A percentile compares a stretch with the other conserved stretches of the same genome.
These are phyloP conservation scores for Thalassiosira pacifica DNA, from an alignment of 352 stramenopile species.

Conservation along the genomic window DNA sequence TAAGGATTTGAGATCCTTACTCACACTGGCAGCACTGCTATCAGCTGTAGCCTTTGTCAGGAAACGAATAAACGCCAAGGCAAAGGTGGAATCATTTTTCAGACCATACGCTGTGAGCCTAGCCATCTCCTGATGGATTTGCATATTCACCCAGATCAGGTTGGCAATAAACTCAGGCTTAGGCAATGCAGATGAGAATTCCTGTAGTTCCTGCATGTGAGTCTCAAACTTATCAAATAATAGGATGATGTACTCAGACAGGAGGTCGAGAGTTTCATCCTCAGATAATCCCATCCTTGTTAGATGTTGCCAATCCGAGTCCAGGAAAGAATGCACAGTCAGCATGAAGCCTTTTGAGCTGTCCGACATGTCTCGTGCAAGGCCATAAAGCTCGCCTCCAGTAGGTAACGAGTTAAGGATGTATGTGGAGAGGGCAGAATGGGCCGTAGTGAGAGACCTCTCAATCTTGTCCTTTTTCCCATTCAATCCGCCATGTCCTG, in stretches of 20 bases:
- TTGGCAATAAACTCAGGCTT: neutral
- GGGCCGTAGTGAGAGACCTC: neutral
- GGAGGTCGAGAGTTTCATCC: neutral
- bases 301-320: neutral
- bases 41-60: no score
- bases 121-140: no score
- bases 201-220: neutral
- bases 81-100: no score
- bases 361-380: neutral
- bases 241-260: neutral
- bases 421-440: neutral
- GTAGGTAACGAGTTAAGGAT: neutral
- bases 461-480: neutral
- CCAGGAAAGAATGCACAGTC: neutral
- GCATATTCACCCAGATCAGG: no score
- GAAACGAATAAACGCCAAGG: no score
- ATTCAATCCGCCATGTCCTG: neutral
- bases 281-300: neutral
- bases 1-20: no score
- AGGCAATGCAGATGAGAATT: neutral
- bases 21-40: no score
- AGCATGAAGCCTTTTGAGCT: neutral
- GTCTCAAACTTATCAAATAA: neutral
- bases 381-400: neutral
- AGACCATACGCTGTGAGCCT: no score